Conservation (phyloP, 192 early-diverging fungal species). For the Nowakowskiella sp. region DNA sequence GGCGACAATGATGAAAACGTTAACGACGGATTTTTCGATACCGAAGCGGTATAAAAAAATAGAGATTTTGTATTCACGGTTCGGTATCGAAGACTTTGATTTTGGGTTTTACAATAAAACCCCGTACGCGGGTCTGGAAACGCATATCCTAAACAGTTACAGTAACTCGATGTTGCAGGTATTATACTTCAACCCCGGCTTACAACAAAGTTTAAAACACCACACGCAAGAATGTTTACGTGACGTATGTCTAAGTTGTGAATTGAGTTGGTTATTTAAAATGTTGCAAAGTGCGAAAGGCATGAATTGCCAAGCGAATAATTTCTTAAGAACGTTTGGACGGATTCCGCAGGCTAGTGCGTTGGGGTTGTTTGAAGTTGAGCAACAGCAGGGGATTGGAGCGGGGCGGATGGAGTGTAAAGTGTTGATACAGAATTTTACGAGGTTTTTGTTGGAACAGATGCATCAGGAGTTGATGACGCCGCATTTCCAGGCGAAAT, state of each 20-base stretch:
- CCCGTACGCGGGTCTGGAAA: slow-evolving; percentile 80
- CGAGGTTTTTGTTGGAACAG: slow-evolving; percentile 89
- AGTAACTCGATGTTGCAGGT: slow-evolving; percentile 85
- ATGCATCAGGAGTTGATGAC: slow-evolving; percentile 54
- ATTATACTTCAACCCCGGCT: slow-evolving; percentile 58
- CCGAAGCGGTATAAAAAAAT: slow-evolving; percentile 67
- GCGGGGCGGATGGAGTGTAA: slow-evolving; percentile 59
- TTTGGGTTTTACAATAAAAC: slow-evolving; percentile 96
- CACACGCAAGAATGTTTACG: slow-evolving; percentile 42
- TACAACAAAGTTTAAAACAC: slow-evolving; percentile 62
- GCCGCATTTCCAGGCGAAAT: background rate
- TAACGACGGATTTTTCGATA: slow-evolving; percentile 32
- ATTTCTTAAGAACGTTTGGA: slow-evolving; percentile 77
- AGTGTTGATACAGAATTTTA: slow-evolving; percentile 75
- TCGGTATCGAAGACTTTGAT: slow-evolving; percentile 98
- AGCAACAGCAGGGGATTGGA: too few species aligned
- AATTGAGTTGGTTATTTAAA: slow-evolving; percentile 85
- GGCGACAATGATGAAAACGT: slow-evolving; percentile 10
- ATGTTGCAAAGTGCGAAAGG: slow-evolving; percentile 88
- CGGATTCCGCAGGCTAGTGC: slow-evolving; percentile 78
- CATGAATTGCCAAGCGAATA: slow-evolving; percentile 89
- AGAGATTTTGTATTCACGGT: slow-evolving; percentile 84
- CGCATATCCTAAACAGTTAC: slow-evolving; percentile 82
- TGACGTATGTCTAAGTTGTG: slow-evolving; percentile 80
- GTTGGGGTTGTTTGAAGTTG: slow-evolving; percentile 82